Conservation (phyloP, 2,329 filamentous ascomycete species). For the Fusarium globosum region DNA sequence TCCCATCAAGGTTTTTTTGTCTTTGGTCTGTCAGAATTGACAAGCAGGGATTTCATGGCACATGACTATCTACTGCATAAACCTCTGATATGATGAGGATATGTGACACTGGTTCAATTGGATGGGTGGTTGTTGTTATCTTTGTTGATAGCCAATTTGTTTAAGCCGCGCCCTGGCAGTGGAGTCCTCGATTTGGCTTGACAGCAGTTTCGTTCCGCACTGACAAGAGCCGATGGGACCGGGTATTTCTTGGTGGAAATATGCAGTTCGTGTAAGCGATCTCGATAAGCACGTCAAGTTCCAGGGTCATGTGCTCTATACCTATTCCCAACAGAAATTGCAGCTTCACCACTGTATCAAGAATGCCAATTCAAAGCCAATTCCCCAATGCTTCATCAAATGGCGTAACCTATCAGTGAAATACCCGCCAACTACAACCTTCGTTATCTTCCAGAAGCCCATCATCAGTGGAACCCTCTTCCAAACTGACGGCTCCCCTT, state of each 20-base stretch:
- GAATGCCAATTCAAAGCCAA: not conserved
- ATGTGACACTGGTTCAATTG: not conserved
- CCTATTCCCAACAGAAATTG: not conserved
- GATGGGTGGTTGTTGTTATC: not conserved
- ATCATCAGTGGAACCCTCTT: not conserved
- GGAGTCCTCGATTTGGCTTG: conserved; percentile 3
- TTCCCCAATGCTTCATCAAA: not conserved
- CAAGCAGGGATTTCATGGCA: conserved; percentile 15
- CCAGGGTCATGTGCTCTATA: conserved; percentile 4
- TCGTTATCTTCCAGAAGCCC: not conserved
- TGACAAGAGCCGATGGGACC: conserved; percentile 10
- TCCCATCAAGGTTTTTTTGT: not conserved
- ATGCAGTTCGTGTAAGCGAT: conserved; percentile 31
- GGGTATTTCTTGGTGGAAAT: not conserved
- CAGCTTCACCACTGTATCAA: not conserved
- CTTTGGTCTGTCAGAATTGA: conserved; percentile 23
- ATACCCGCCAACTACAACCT: not conserved
- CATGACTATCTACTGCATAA: conserved; percentile 15
- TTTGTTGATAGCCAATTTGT: conserved; percentile 3
- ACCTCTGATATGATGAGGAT: not conserved
- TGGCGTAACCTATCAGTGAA: not conserved
- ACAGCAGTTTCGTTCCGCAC: conserved; percentile 23
- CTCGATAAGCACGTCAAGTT: conserved; percentile 17
- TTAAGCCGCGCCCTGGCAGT: conserved; percentile 19
- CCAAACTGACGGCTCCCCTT: conserved; percentile 9